Conservation (phyloP, 768 basidiomycete species). For the Infundibulicybe gibba region DNA sequence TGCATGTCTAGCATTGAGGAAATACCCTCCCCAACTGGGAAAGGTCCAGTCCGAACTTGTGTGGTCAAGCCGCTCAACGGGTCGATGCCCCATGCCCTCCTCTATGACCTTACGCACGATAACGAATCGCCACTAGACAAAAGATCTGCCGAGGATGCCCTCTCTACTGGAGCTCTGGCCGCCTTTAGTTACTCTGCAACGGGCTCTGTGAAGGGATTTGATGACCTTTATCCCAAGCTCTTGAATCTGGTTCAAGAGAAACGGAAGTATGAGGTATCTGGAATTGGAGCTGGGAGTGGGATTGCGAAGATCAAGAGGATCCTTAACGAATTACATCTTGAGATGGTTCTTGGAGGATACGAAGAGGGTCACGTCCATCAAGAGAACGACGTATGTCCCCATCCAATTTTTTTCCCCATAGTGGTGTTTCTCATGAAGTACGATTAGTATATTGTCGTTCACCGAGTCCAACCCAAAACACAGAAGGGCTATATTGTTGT, state of each 20-base stretch:
- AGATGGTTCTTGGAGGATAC: conserved; percentile 86
- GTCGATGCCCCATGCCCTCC: conserved; percentile 84
- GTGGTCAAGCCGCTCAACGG: conserved; percentile 80
- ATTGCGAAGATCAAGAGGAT: conserved; percentile 63
- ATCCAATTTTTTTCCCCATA: not conserved
- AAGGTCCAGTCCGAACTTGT: conserved; percentile 72
- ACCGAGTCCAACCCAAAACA: conserved; percentile 86
- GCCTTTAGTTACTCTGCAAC: conserved; percentile 86
- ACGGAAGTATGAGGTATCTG: conserved; percentile 71
- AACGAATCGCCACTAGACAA: conserved; percentile 92
- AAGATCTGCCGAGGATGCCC: conserved; percentile 89
- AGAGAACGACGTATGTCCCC: conserved; percentile 79
- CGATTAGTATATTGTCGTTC: conserved; percentile 91
- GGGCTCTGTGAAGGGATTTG: conserved; percentile 95
- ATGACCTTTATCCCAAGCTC: conserved; percentile 95
- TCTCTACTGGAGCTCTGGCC: conserved; percentile 92
- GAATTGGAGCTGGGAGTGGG: conserved; percentile 50
- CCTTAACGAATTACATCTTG: conserved; percentile 83
- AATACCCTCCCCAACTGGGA: conserved; percentile 77
- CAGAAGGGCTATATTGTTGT: conserved; percentile 92
- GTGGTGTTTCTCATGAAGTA: not conserved
- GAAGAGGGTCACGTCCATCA: conserved; percentile 96
- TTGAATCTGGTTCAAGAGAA: conserved; percentile 85
- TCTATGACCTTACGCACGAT: conserved; percentile 97
- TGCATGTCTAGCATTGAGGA: conserved; percentile 78